Evolutionary conservation across 768 basidiomycete species (phyloP).

Genomic region (Boletus rufocinnamomeus): DNA sequence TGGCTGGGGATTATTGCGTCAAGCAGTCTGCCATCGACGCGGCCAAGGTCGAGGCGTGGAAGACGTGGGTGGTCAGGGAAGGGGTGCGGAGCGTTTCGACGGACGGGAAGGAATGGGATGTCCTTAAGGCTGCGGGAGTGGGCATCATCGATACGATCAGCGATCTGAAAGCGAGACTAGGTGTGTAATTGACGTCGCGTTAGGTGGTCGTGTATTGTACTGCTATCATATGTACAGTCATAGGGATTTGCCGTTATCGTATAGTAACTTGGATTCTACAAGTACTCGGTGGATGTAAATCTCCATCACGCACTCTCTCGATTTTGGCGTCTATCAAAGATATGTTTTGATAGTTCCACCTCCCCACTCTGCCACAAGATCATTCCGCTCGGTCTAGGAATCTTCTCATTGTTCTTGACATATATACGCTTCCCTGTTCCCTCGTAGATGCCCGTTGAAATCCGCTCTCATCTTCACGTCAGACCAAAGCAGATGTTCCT

Average conservation of each 20-base stretch:
- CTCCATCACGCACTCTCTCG: neutral
- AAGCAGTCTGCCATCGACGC: slow-evolving; percentile 58
- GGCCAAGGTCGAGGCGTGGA: slow-evolving; percentile 45
- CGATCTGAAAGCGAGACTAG: slow-evolving; percentile 32
- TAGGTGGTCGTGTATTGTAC: neutral
- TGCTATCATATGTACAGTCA: neutral
- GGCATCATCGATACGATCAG: slow-evolving; percentile 32
- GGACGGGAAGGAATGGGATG: slow-evolving; percentile 39
- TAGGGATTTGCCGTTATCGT: neutral
- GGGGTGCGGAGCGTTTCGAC: slow-evolving; percentile 45
- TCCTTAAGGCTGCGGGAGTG: slow-evolving; percentile 39
- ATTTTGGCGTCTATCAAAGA: neutral
- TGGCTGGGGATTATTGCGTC: slow-evolving; percentile 84
- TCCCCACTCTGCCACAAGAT: neutral
- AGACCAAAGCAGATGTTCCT: neutral
- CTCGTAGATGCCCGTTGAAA: neutral
- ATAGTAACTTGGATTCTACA: neutral
- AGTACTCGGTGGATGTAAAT: neutral
- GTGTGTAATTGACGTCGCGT: too few relatives aligned
- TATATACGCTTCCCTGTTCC: neutral
- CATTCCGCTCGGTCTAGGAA: neutral
- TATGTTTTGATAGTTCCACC: neutral
- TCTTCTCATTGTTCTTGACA: neutral
- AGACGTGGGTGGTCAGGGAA: slow-evolving; percentile 51
- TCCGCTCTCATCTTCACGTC: neutral